These are phyloP conservation scores for Ceriops decandra DNA, from an alignment of 345 rosid species.

Conservation along the genomic window DNA sequence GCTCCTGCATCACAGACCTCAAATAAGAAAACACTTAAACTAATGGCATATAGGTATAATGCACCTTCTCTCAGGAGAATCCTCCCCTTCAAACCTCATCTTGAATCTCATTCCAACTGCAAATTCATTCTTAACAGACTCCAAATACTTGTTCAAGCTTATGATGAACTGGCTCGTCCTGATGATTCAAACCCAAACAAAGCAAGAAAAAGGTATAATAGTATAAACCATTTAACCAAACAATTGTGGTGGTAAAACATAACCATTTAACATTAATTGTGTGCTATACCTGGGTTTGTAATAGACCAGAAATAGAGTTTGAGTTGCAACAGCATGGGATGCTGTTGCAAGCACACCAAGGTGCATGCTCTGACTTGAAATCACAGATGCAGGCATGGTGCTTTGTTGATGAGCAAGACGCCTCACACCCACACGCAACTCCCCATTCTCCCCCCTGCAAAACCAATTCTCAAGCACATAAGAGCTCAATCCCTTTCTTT, in stretches of 20 bases:
- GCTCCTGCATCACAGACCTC: background rate
- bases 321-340: conserved; percentile 70
- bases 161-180: conserved; percentile 97
- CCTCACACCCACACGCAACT: conserved; percentile 77
- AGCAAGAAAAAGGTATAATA: background rate
- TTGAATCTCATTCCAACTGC: conserved; percentile 79
- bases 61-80: conserved; percentile 90
- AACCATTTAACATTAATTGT: background rate
- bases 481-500: background rate
- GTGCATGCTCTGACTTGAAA: conserved; percentile 95
- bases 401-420: conserved; percentile 67
- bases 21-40: background rate
- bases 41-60: background rate
- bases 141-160: conserved; percentile 69
- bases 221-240: background rate
- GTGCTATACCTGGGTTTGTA: conserved; percentile 75
- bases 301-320: conserved; percentile 69
- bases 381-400: conserved; percentile 81
- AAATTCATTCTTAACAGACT: conserved; percentile 60
- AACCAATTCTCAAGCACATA: background rate
- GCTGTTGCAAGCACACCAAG: conserved; percentile 97
- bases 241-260: no score
- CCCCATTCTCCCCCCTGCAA: conserved; percentile 64
- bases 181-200: conserved; percentile 16
- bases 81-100: conserved; percentile 93